These are phyloP conservation scores for Podospora comata DNA, from an alignment of 495 filamentous ascomycete genomes.

Conservation along the genomic window DNA sequence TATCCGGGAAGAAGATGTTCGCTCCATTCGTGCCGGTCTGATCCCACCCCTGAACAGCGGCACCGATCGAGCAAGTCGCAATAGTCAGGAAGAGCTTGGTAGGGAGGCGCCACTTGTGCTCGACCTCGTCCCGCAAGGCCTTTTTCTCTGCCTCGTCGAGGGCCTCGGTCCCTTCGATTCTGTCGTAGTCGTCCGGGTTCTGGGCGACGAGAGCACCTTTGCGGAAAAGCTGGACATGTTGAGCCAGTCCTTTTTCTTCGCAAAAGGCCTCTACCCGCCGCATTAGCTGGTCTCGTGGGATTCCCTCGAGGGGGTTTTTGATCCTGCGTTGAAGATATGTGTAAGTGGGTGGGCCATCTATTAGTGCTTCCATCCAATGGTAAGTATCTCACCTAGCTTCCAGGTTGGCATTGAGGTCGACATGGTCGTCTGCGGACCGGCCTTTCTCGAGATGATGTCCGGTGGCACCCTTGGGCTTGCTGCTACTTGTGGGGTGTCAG, in stretches of 20 bases:
- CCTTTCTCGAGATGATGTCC: conserved; percentile 37
- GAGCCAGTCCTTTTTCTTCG: conserved; percentile 46
- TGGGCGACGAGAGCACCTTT: conserved; percentile 67
- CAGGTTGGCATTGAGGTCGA: conserved; percentile 46
- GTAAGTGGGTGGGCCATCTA: not conserved
- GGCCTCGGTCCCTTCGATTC: conserved; percentile 47
- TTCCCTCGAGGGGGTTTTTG: conserved; percentile 56
- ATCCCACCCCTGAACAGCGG: conserved; percentile 72
- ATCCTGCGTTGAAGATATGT: conserved; percentile 18
- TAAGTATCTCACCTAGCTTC: conserved; percentile 42
- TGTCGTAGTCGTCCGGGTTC: conserved; percentile 52
- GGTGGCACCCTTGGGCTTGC: conserved; percentile 33
- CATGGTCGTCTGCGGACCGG: conserved; percentile 30
- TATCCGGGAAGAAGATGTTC: conserved; percentile 61
- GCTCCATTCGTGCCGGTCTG: conserved; percentile 75
- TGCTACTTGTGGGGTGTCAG: conserved; percentile 5
- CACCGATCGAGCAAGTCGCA: conserved; percentile 66
- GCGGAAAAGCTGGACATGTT: conserved; percentile 50
- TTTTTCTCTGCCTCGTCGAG: conserved; percentile 54
- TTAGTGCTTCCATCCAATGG: not conserved
- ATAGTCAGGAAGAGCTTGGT: conserved; percentile 61
- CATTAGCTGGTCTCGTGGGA: conserved; percentile 52
- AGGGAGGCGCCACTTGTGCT: conserved; percentile 65
- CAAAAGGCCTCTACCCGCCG: conserved; percentile 55
- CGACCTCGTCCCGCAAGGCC: conserved; percentile 53